These are phyloP conservation scores for Cymbidium sinense DNA, from an alignment of 106 monocot species.

Conservation along the genomic window DNA sequence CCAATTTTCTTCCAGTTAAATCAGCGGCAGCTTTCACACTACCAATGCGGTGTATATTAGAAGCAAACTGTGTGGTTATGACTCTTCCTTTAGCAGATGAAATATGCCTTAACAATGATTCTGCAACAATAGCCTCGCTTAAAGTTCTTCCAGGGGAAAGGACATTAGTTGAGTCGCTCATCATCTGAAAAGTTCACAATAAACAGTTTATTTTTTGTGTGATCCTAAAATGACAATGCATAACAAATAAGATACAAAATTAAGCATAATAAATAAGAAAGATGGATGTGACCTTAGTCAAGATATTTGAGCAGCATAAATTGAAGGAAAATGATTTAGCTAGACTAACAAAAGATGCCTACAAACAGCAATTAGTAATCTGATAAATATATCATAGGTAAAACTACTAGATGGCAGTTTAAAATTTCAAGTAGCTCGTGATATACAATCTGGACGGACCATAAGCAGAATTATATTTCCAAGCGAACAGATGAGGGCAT, in stretches of 20 bases:
- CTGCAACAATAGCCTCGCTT: slow-evolving; percentile 87
- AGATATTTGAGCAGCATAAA: not conserved
- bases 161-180: slow-evolving; percentile 99
- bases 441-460: not conserved
- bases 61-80: slow-evolving; percentile 97
- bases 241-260: not conserved
- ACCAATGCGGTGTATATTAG: slow-evolving; percentile 97
- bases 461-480: not conserved
- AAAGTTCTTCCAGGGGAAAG: slow-evolving; percentile 89
- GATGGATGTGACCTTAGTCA: not conserved
- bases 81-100: slow-evolving; percentile 94
- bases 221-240: not conserved
- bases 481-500: not conserved
- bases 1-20: slow-evolving; percentile 94
- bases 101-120: slow-evolving; percentile 71
- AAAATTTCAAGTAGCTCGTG: not conserved
- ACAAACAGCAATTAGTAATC: not conserved
- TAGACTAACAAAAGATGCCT: not conserved
- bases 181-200: slow-evolving; percentile 56
- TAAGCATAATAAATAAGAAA: not conserved
- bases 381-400: not conserved
- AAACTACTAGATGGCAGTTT: not conserved
- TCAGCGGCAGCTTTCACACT: slow-evolving; percentile 99
- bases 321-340: not conserved
- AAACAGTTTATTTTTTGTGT: not conserved